These are phyloP conservation scores for Ascoidea asiatica DNA, from an alignment of 805 yeast genomes.

Conservation along the genomic window DNA sequence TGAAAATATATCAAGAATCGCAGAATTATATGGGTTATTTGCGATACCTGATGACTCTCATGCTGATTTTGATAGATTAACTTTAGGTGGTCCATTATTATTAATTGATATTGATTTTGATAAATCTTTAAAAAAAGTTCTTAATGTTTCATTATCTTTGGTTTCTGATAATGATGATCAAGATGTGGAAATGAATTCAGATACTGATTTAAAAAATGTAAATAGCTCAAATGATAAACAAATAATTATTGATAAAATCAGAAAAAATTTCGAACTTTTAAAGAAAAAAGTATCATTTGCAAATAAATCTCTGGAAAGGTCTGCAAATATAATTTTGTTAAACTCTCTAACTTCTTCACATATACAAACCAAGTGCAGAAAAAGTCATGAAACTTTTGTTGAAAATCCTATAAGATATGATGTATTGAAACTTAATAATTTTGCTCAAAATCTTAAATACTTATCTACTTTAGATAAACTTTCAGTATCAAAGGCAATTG, in stretches of 20 bases:
- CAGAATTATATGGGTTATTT: constrained; percentile 9
- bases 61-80: constrained; percentile 15
- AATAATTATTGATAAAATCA: too few relatives aligned
- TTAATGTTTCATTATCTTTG: constrained; percentile 17
- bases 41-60: constrained; percentile 5
- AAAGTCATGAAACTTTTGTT: too few relatives aligned
- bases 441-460: constrained; percentile 4
- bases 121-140: constrained; percentile 12
- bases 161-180: constrained; percentile 4
- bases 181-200: neutral
- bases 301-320: neutral
- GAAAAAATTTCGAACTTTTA: constrained; percentile 1
- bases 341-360: neutral
- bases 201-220: neutral
- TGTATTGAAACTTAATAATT: constrained; percentile 3
- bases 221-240: neutral
- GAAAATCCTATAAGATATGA: constrained; percentile 2
- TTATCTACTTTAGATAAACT: constrained; percentile 4
- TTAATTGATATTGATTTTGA: constrained; percentile 23
- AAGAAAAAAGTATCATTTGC: constrained; percentile 7
- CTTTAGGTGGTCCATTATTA: constrained; percentile 21
- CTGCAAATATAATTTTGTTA: constrained; percentile 1
- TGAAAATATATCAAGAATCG: constrained; percentile 6
- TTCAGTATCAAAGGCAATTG: constrained; percentile 1
- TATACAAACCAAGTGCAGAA: too few relatives aligned